These are phyloP conservation scores for Jatropha podagrica DNA, from an alignment of 441 rosid species.

Conservation along the genomic window DNA sequence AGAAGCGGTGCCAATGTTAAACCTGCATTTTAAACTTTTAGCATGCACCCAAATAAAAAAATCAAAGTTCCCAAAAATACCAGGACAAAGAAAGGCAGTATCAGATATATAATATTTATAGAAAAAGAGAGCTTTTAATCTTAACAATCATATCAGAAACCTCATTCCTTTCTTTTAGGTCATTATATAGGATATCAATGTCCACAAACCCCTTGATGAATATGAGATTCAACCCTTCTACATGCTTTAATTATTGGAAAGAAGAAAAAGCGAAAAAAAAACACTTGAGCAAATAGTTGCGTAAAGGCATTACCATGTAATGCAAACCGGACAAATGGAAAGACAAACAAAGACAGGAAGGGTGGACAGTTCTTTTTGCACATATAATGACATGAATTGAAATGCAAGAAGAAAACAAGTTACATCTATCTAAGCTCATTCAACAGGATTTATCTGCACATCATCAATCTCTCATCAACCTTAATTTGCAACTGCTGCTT, in stretches of 20 bases:
- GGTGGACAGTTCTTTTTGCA: background rate
- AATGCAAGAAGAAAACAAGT: background rate
- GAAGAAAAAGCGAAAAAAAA: background rate
- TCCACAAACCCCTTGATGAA: background rate
- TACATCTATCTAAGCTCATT: too few species aligned
- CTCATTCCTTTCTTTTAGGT: background rate
- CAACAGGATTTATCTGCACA: too few species aligned
- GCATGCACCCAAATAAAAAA: constrained; percentile 2
- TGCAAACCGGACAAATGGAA: background rate
- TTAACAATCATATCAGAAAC: background rate
- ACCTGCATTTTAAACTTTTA: constrained; percentile 47
- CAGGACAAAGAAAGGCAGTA: background rate
- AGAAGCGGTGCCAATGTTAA: constrained; percentile 86
- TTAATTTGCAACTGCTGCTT: background rate
- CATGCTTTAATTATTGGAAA: too few species aligned
- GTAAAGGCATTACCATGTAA: background rate
- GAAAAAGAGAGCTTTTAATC: too few species aligned
- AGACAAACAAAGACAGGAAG: background rate
- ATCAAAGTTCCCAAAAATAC: background rate
- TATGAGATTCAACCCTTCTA: background rate
- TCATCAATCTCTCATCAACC: background rate
- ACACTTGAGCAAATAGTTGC: background rate
- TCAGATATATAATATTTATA: background rate
- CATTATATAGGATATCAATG: background rate
- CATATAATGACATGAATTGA: background rate